Percentiles rank a stretch among this genome's conserved stretches.
Conservation (phyloP, 202 grass and related monocot genomes). For the Zizania palustris region DNA sequence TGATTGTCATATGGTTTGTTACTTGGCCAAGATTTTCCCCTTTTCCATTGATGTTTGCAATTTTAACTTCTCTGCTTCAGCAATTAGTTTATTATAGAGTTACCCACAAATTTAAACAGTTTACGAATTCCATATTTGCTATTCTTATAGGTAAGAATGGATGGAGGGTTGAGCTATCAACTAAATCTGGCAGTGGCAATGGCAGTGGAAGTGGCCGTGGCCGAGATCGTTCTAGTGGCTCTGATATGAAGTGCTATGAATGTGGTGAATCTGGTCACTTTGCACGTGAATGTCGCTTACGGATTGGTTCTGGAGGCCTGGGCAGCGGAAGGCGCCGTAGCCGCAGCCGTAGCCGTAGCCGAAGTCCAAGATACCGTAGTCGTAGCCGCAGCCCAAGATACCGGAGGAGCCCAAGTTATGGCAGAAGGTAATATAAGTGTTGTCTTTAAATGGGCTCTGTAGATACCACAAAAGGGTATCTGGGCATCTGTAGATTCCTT, state of each 20-base stretch:
- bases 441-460: not conserved
- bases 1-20: not conserved
- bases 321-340: conserved; percentile 89
- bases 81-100: conserved; percentile 5
- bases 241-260: conserved; percentile 97
- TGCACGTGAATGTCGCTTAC: conserved; percentile 90
- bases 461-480: not conserved
- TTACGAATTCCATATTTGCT: conserved; percentile 34
- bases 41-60: conserved; percentile 1
- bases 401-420: conserved; percentile 91
- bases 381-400: conserved; percentile 80
- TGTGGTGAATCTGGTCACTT: conserved; percentile 97
- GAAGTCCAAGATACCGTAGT: conserved; percentile 56
- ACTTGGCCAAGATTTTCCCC: not conserved
- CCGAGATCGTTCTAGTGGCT: conserved; percentile 69
- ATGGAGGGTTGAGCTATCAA: conserved; percentile 97
- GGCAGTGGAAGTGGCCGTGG: conserved; percentile 34
- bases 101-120: conserved; percentile 19
- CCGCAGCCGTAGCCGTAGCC: conserved; percentile 75
- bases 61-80: conserved; percentile 4
- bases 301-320: conserved; percentile 81
- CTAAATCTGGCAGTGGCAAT: conserved; percentile 59
- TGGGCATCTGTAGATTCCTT: not conserved
- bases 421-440: conserved; percentile 71
- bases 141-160: conserved; percentile 80